Conservation (phyloP, 208 protist species). For the Giardia muris region DNA sequence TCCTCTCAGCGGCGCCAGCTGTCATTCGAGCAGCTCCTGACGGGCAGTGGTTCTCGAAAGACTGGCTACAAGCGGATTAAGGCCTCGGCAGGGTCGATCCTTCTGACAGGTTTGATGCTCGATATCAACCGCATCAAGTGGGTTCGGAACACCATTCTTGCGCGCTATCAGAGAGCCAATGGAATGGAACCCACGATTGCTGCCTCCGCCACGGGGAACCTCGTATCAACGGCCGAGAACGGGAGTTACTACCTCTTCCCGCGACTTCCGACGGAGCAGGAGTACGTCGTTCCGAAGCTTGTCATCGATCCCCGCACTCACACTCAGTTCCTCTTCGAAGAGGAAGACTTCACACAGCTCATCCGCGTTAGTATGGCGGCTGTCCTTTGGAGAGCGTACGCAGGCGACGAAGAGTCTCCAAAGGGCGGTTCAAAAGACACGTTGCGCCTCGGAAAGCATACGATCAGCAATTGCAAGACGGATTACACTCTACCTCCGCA, state of each 20-base stretch:
- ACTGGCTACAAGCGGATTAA: conserved; percentile 28
- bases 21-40: conserved; percentile 8
- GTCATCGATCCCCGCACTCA: not conserved
- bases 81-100: not conserved
- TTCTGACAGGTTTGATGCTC: not conserved
- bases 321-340: not conserved
- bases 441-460: not conserved
- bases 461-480: not conserved
- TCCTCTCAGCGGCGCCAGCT: not conserved
- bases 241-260: not conserved
- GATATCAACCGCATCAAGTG: conserved; percentile 8
- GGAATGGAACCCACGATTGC: not conserved
- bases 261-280: not conserved
- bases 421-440: not conserved
- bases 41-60: not conserved
- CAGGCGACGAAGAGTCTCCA: not conserved
- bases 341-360: not conserved
- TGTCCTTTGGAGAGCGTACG: not conserved
- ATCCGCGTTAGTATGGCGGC: not conserved
- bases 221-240: not conserved
- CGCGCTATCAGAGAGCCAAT: not conserved
- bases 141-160: not conserved
- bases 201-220: not conserved
- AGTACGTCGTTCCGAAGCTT: not conserved
- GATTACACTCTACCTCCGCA: not conserved